Evolutionary conservation across 805 yeast genomes (phyloP), one percentile per base, ranked within the genome.

Genomic region (Myxozyma melibiosi): DNA sequence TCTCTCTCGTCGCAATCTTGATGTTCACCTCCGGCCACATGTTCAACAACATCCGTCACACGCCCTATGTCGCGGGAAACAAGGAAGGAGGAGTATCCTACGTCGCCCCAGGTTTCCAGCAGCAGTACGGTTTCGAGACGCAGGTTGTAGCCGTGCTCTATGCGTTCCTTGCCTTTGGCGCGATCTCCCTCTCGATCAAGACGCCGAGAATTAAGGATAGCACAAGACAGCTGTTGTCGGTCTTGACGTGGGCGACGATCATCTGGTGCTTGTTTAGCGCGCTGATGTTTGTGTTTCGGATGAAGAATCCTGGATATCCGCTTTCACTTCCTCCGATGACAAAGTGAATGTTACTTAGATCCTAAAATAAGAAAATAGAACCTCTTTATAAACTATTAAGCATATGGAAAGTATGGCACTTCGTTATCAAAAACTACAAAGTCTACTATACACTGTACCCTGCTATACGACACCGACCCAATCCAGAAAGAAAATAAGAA

Each of bases 1-100:
- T 80, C 9, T 79, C 88, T 2, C 76, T 88, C n/a, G 74, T 86
- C 55, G 65, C 80, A 18, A 79, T 88, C 35, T 75, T 91, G 58
- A 74, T 90, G 65, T 88, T 91, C 77, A 83, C 81, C 46, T 78
- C 92, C 6, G 99, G 99, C 16, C 87, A 90, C 74, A 94, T 94
- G 99, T 94, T 84, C 80, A 91, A 90, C 71, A 80, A 82, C 64
- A 94, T 94, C 62, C 83, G 97, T 71, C 80, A 80, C 37, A 78
- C 85, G 5, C 90, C 79, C 30, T 75, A 78, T 61, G 76, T 80
- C 35, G 80, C 80, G 31, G 70, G 72, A 42, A 70, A 72, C 42
- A 70, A 70, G 35, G 65, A 70, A 42, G 81, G 81, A 46, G 69
- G 68, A 25, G 70, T 76, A 25, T 79, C 73, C 44, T 88, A 85